phyloP scores from a whole-genome alignment of 345 rosid species.

The Boechera divaricarpa region DNA sequence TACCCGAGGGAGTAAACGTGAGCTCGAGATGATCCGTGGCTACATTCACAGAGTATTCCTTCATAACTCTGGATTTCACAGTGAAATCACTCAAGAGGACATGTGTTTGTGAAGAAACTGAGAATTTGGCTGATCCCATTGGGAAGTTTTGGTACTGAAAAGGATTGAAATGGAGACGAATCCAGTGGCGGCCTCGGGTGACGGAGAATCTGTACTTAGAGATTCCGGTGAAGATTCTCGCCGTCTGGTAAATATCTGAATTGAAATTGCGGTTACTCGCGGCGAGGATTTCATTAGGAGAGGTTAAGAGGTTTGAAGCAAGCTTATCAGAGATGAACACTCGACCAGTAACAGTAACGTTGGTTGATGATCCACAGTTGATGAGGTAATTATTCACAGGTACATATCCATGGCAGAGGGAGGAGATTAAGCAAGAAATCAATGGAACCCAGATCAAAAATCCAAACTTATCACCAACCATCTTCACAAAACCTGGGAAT shows the following conservation, averaged over 20 bases:
- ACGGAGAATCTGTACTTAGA: constrained; percentile 72
- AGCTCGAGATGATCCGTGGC: constrained; percentile 57
- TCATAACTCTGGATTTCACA: constrained; percentile 49
- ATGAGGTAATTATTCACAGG: constrained; percentile 77
- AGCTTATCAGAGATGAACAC: constrained; percentile 68
- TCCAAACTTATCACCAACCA: constrained; percentile 49
- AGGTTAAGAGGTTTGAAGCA: constrained; percentile 57
- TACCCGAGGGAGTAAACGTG: constrained; percentile 59
- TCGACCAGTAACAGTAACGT: constrained; percentile 55
- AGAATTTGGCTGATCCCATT: constrained; percentile 67
- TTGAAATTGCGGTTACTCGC: constrained; percentile 47
- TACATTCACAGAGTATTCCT: constrained; percentile 72
- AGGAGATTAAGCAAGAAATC: constrained; percentile 49
- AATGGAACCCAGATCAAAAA: constrained; percentile 50
- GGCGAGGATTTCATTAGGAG: constrained; percentile 56
- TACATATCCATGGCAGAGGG: constrained; percentile 57
- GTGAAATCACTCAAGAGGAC: constrained; percentile 61
- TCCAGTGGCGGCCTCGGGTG: constrained; percentile 77
- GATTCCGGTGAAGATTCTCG: constrained; percentile 63
- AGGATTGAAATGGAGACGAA: constrained; percentile 83
- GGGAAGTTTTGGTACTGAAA: constrained; percentile 55
- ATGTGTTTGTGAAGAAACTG: constrained; percentile 60
- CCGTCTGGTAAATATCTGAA: constrained; percentile 73
- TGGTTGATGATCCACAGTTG: constrained; percentile 76
- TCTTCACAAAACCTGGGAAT: constrained; percentile 46